Evolutionary conservation across 805 yeast genomes (phyloP), one percentile per base, ranked within the genome.

Genomic region (Torulaspora microellipsoides): DNA sequence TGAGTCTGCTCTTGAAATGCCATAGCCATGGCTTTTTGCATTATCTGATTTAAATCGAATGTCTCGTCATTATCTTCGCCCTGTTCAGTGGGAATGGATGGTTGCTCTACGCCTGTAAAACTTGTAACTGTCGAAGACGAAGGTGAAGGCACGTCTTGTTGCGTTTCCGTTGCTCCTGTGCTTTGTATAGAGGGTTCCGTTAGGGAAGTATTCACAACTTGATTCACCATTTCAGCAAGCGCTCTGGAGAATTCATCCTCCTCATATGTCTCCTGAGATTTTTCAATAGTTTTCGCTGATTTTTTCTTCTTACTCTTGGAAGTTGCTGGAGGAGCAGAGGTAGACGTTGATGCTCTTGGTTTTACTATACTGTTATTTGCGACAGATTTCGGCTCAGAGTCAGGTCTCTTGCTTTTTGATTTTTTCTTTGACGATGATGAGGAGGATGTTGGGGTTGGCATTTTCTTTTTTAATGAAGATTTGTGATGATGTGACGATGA

Each of bases 11-110:
- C 78, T 47, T 78, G 83, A 71, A 80, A 78, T 0, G 90, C 93
- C 82, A 85, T 72, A 36, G 77, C 77, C 67, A 84, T 73, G 1
- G 91, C 93, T 64, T 82, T 82, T 50, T 81, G 87, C 72, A 84
- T 74, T 50, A 84, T 84, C 51, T 78, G 83, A 54, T 78, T 81
- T 78, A 84, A 72, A 54, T 82, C 86, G 46, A 82, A 67, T 23
- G 76, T 78, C 27, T 69, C 76, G 30, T 68, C 75, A 30, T 60
- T 37, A 46, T 13, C 46, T 31, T 8, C 34, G 27, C 42, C 42
- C 8, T 35, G 36, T 14, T 40, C 40, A 20, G 8, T 20, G 4
- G 25, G 7, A 20, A 20, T 20, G 33, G 38, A 34, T n/a, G 38
- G 11, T 34, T 36, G 31, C 37, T 43, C 51, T 37, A 46, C 36